Conservation (phyloP, 257 asterid genomes). For the Nicotiana benthamiana region DNA sequence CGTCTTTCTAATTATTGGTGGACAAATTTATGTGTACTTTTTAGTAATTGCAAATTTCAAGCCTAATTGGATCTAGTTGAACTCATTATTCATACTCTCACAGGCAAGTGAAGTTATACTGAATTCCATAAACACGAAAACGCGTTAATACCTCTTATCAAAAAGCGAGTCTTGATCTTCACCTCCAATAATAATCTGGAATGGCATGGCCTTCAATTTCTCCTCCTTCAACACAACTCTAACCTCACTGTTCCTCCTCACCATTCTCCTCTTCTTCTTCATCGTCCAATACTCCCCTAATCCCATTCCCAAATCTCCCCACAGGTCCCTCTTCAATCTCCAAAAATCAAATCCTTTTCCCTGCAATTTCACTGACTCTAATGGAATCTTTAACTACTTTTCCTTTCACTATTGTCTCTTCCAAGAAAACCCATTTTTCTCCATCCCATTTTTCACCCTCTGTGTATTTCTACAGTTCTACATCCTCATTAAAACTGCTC, state of each 20-base stretch:
- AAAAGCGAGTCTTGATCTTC: not conserved
- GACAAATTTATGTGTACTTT: no score
- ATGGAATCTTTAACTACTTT: conserved; percentile 60
- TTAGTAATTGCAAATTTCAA: not conserved
- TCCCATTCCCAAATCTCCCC: conserved; percentile 13
- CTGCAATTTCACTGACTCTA: conserved; percentile 27
- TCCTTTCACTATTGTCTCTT: conserved; percentile 59
- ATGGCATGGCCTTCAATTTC: conserved; percentile 80
- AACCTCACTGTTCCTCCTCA: conserved; percentile 34
- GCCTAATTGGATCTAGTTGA: not conserved
- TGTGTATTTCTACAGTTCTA: conserved; percentile 66
- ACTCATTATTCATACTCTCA: not conserved
- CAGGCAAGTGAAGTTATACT: not conserved
- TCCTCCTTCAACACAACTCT: conserved; percentile 25
- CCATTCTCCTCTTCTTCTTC: conserved; percentile 44
- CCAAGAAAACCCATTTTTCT: conserved; percentile 31
- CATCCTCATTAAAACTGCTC: conserved; percentile 86
- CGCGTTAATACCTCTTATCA: not conserved
- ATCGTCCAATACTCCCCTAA: conserved; percentile 19
- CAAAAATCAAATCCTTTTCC: conserved; percentile 12
- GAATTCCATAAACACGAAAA: not conserved
- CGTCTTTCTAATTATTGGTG: no score
- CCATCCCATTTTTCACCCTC: conserved; percentile 56
- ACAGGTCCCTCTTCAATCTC: conserved; percentile 24
- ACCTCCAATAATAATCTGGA: conserved; percentile 1